Conservation (phyloP, 73 alveolate species). For the Symbiodinium natans region DNA sequence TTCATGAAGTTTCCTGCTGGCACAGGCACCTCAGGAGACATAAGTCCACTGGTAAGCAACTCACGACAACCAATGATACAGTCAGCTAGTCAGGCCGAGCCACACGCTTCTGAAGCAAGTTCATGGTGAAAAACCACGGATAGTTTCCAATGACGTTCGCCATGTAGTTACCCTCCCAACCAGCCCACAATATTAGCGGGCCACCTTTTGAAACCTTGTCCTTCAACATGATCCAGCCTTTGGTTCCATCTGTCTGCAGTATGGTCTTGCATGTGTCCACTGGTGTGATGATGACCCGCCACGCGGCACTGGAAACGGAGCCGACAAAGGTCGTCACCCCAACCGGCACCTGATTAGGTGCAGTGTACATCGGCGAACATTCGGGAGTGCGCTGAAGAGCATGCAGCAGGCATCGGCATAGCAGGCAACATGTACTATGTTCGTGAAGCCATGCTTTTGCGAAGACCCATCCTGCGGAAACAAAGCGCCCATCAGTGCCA, state of each 20-base stretch:
- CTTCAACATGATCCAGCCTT: constrained; percentile 87
- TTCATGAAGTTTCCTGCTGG: constrained; percentile 59
- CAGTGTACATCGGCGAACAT: too few relatives aligned
- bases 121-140: constrained; percentile 93
- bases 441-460: too few relatives aligned
- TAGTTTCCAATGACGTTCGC: constrained; percentile 93
- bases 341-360: constrained; percentile 95
- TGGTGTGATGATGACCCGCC: constrained; percentile 96
- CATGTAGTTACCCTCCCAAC: constrained; percentile 93
- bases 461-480: constrained; percentile 89
- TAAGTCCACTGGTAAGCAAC: too few relatives aligned
- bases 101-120: constrained; percentile 46
- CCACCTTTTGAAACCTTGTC: constrained; percentile 76
- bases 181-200: constrained; percentile 53
- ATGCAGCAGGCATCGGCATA: too few relatives aligned
- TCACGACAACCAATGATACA: too few relatives aligned
- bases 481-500: constrained; percentile 92
- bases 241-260: constrained; percentile 69
- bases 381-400: too few relatives aligned
- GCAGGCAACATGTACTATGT: too few relatives aligned
- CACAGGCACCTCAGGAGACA: constrained; percentile 46
- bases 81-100: neutral
- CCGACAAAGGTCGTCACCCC: constrained; percentile 95
- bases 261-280: constrained; percentile 93
- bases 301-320: constrained; percentile 95